A percentile compares a stretch with the other conserved stretches of the same genome.
These are phyloP conservation scores for Salix viminalis DNA, from an alignment of 345 rosid genomes.

Conservation along the genomic window DNA sequence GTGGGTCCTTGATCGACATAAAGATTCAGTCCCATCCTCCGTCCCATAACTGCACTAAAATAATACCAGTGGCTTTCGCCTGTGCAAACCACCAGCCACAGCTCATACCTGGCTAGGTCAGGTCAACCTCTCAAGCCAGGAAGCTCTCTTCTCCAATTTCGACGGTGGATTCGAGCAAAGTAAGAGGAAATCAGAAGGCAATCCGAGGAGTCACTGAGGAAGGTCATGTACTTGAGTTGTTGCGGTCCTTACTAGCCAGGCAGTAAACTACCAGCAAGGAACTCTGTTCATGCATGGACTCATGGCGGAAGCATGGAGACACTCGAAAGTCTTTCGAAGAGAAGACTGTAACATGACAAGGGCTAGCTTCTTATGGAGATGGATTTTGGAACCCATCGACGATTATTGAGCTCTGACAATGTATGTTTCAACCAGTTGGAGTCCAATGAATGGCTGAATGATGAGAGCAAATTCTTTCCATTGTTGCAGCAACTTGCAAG, in stretches of 20 bases:
- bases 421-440: no score
- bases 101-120: neutral
- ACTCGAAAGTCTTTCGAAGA: no score
- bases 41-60: neutral
- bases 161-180: conserved; percentile 4
- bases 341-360: no score
- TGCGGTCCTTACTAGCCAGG: conserved; percentile 12
- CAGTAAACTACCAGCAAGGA: neutral
- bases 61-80: neutral
- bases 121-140: neutral
- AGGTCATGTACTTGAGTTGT: conserved; percentile 26
- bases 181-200: conserved; percentile 13
- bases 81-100: neutral
- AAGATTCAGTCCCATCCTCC: neutral
- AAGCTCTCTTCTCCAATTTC: conserved; percentile 32
- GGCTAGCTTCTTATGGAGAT: no score
- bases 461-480: no score
- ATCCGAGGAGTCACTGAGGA: conserved; percentile 23
- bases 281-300: neutral
- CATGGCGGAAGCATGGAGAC: no score
- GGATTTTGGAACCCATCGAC: no score
- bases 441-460: no score
- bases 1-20: neutral
- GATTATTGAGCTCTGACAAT: no score
- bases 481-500: no score